Evolutionary conservation across 495 filamentous ascomycete genomes (phyloP).

Genomic region (Lepidopterella palustris): DNA sequence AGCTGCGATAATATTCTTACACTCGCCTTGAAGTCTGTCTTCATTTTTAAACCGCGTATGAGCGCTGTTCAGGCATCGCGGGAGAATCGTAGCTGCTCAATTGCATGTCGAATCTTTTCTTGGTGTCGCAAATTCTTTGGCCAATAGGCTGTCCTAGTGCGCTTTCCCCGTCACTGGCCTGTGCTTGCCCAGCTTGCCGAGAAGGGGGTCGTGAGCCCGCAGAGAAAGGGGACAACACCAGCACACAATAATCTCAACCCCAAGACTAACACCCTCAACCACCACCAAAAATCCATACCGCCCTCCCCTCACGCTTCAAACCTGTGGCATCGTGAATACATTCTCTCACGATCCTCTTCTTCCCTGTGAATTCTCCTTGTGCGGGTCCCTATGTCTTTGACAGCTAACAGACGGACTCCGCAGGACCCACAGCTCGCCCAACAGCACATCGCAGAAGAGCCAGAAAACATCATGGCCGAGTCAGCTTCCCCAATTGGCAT

Average conservation of each 20-base stretch:
- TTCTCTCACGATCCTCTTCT: neutral
- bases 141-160: constrained; percentile 13
- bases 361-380: neutral
- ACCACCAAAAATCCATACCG: neutral
- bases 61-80: neutral
- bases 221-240: constrained; percentile 31
- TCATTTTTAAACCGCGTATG: constrained; percentile 54
- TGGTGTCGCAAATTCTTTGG: constrained; percentile 12
- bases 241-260: constrained; percentile 20
- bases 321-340: neutral
- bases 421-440: neutral
- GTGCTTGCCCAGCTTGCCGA: too few species aligned
- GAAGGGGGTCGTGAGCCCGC: constrained; percentile 16
- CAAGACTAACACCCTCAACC: constrained; percentile 6
- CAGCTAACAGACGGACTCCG: neutral
- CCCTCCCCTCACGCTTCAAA: neutral
- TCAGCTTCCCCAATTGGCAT: constrained; percentile 95
- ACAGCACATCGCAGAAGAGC: constrained; percentile 30
- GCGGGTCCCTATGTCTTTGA: neutral
- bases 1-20: neutral
- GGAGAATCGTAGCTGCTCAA: constrained; percentile 3
- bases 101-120: constrained; percentile 16
- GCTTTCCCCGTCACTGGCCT: constrained; percentile 22
- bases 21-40: constrained; percentile 86
- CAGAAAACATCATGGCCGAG: constrained; percentile 57